These are phyloP conservation scores for Saccharomycopsis fermentans DNA, from an alignment of 805 yeast genomes.

Conservation along the genomic window DNA sequence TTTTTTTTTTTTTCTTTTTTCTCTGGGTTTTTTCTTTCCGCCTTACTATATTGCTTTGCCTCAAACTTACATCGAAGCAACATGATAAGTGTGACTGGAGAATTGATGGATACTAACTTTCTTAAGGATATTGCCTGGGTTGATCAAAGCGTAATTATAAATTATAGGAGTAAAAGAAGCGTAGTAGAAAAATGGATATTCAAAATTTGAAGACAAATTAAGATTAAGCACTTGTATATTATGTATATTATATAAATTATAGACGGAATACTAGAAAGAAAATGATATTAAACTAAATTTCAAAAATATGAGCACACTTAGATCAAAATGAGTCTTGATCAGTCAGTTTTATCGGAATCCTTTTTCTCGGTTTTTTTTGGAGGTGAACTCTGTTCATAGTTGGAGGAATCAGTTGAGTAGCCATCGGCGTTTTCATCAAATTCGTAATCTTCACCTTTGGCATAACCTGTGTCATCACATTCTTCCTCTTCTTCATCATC, in stretches of 20 bases:
- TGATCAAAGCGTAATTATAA: too few species aligned
- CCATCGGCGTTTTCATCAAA: neutral
- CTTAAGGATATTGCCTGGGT: too few species aligned
- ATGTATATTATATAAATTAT: neutral
- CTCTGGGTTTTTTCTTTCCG: neutral
- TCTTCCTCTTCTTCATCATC: constrained; percentile 62
- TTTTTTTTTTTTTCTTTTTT: neutral
- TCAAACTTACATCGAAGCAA: neutral
- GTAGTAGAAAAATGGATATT: too few species aligned
- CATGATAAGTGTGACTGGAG: too few species aligned
- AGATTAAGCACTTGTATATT: neutral
- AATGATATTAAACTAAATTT: neutral
- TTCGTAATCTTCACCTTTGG: constrained; percentile 11
- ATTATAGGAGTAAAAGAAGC: too few species aligned
- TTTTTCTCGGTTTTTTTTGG: neutral
- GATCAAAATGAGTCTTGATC: too few species aligned
- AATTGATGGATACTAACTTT: too few species aligned
- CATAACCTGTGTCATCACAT: constrained; percentile 14
- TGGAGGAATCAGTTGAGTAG: neutral
- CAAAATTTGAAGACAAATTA: too few species aligned
- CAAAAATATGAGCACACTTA: too few species aligned
- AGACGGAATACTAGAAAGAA: neutral
- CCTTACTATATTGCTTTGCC: neutral
- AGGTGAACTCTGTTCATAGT: neutral
- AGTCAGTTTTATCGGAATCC: neutral